phyloP scores from a whole-genome alignment of 768 basidiomycete genomes.

The Calocybe indica region DNA sequence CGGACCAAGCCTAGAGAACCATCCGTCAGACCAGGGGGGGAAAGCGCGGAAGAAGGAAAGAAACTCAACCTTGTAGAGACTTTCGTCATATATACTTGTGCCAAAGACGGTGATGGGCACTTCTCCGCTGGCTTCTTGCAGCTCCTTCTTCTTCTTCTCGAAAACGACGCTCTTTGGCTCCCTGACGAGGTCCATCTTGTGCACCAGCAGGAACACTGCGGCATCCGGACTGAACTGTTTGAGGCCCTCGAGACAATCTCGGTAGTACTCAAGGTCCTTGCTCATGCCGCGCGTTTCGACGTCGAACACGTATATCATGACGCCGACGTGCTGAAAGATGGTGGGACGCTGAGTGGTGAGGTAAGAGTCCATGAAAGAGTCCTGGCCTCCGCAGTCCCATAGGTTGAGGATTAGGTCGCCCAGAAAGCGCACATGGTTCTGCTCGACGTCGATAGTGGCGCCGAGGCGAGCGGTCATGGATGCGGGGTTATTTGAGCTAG shows the following conservation, averaged over 20 bases:
- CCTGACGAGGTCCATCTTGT: constrained; percentile 96
- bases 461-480: constrained; percentile 87
- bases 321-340: constrained; percentile 94
- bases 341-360: constrained; percentile 87
- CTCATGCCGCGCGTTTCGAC: constrained; percentile 79
- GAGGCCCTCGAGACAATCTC: constrained; percentile 83
- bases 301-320: constrained; percentile 98
- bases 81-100: constrained; percentile 97
- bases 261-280: constrained; percentile 89
- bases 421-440: constrained; percentile 95
- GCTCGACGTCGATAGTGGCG: constrained; percentile 97
- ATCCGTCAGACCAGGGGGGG: constrained; percentile 1
- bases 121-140: constrained; percentile 63
- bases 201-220: constrained; percentile 82
- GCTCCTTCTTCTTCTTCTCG: constrained; percentile 66
- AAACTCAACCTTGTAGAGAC: constrained; percentile 75
- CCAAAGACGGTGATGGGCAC: constrained; percentile 70
- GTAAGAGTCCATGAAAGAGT: constrained; percentile 97
- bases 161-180: constrained; percentile 55
- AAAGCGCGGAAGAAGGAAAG: constrained; percentile 3
- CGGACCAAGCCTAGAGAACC: constrained; percentile 84
- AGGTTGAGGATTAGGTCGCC: constrained; percentile 94
- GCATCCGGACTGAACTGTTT: constrained; percentile 76
- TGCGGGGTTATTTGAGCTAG: constrained; percentile 92
- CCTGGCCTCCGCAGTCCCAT: constrained; percentile 99